A percentile compares a stretch with the other conserved stretches of the same genome.
Conservation (phyloP, 2,329 filamentous ascomycete genomes). For the Tolypocladium tropicale region DNA sequence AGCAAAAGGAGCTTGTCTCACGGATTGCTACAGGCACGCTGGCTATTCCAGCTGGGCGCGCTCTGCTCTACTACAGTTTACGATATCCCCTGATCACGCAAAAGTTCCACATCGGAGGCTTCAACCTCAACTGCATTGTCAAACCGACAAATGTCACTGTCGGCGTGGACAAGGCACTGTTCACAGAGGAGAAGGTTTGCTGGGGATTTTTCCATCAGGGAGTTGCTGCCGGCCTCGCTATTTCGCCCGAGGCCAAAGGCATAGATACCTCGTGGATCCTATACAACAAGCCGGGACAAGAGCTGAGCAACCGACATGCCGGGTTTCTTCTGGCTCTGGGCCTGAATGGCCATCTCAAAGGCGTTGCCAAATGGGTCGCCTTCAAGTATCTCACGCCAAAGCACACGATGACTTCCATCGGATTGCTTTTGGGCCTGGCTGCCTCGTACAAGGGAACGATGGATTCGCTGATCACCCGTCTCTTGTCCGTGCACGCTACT, state of each 20-base stretch:
- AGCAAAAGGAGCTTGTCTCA: slow-evolving; percentile 83
- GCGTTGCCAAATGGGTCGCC: slow-evolving; percentile 92
- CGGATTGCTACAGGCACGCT: slow-evolving; percentile 79
- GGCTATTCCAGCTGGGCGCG: slow-evolving; percentile 78
- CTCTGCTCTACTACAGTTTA: slow-evolving; percentile 78
- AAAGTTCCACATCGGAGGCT: slow-evolving; percentile 79
- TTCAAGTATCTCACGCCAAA: slow-evolving; percentile 99
- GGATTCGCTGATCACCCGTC: slow-evolving; percentile 87
- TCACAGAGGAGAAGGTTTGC: slow-evolving; percentile 92
- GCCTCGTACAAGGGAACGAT: slow-evolving; percentile 94
- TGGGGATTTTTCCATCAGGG: slow-evolving; percentile 99
- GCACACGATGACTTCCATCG: slow-evolving; percentile 98
- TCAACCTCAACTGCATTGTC: slow-evolving; percentile 85
- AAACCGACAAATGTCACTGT: slow-evolving; percentile 87
- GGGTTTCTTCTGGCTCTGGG: slow-evolving; percentile 86
- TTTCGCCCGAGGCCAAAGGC: slow-evolving; percentile 79
- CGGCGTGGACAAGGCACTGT: slow-evolving; percentile 77
- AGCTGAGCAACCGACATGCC: slow-evolving; percentile 91
- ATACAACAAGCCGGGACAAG: slow-evolving; percentile 83
- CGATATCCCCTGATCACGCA: slow-evolving; percentile 85
- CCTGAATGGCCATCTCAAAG: slow-evolving; percentile 88
- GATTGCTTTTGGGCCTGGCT: slow-evolving; percentile 81
- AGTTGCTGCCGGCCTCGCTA: slow-evolving; percentile 82
- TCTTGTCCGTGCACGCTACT: slow-evolving; percentile 92
- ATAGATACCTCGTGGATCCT: slow-evolving; percentile 99